Percentiles rank a stretch among this genome's conserved stretches.
phyloP scores from a whole-genome alignment of 31 red algal species.

The Asparagopsis taxiformis region DNA sequence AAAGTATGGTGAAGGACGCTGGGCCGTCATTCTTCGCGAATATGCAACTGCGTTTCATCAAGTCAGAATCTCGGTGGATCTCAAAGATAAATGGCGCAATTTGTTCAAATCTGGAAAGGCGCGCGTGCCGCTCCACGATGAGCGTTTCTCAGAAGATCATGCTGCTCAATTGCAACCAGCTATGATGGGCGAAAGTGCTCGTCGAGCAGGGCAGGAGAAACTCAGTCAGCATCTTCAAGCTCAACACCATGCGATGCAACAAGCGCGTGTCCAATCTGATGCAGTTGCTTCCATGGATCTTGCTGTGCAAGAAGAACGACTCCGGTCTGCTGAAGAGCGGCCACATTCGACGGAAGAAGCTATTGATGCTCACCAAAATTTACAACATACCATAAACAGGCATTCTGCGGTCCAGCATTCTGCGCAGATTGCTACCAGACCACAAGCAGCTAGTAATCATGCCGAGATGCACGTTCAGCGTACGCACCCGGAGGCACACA shows the following conservation, averaged over 20 bases:
- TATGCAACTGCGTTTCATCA: conserved; percentile 31
- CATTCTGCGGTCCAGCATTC: no score
- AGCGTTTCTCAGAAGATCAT: background rate
- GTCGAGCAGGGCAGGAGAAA: background rate
- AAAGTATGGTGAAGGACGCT: conserved; percentile 45
- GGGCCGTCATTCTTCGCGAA: conserved; percentile 55
- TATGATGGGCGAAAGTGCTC: background rate
- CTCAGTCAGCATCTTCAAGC: background rate
- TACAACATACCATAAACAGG: no score
- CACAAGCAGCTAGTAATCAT: no score
- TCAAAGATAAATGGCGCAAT: conserved; percentile 66
- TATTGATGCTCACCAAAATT: no score
- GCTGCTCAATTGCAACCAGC: background rate
- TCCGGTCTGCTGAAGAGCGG: no score
- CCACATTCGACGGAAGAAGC: no score
- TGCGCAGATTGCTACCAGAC: no score
- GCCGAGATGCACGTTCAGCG: no score
- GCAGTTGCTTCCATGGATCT: no score
- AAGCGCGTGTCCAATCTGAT: background rate
- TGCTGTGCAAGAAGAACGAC: no score
- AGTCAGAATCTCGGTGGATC: conserved; percentile 35
- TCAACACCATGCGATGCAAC: background rate
- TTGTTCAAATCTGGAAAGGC: conserved; percentile 29
- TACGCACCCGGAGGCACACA: no score
- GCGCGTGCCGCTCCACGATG: background rate